A percentile compares a stretch with the other conserved stretches of the same genome.
These are phyloP conservation scores for Prototheca stagnorum DNA, from an alignment of 163 green algal species.

Conservation along the genomic window DNA sequence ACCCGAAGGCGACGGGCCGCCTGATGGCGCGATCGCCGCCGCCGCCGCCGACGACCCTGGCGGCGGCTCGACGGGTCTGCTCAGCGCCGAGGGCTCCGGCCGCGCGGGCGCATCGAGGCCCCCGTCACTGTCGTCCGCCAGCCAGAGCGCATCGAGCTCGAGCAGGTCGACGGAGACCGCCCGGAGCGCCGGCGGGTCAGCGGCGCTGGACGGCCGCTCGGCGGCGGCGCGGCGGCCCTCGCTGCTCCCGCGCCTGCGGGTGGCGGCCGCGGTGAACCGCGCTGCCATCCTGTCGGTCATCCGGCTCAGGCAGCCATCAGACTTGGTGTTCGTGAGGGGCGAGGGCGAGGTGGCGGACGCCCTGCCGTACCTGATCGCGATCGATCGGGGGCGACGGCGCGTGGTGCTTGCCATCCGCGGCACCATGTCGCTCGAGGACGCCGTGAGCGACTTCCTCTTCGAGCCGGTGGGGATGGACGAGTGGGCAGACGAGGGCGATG, in stretches of 20 bases:
- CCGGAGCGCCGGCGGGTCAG: neutral
- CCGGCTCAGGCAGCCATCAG: conserved; percentile 14
- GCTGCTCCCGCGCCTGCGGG: conserved; percentile 5
- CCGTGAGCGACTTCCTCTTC: conserved; percentile 36
- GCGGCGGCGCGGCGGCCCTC: neutral
- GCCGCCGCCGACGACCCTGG: too few species aligned
- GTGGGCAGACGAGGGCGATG: conserved; percentile 12
- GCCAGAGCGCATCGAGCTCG: neutral
- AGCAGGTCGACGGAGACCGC: neutral
- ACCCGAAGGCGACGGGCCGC: too few species aligned
- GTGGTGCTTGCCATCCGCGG: conserved; percentile 47
- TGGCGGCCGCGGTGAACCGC: conserved; percentile 23
- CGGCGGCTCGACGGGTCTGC: too few species aligned
- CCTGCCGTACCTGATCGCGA: conserved; percentile 50
- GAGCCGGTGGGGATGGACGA: conserved; percentile 29
- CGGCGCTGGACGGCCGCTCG: neutral
- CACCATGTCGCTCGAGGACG: conserved; percentile 32
- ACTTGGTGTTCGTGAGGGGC: conserved; percentile 31
- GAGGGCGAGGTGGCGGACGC: conserved; percentile 13
- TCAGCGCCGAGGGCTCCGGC: too few species aligned
- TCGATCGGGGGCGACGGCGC: conserved; percentile 22
- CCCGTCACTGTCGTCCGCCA: conserved; percentile 19
- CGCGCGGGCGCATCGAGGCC: too few species aligned
- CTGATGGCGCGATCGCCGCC: too few species aligned
- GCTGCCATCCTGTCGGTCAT: conserved; percentile 32